These are phyloP conservation scores for Cinchona pubescens DNA, from an alignment of 257 asterid genomes.

Conservation along the genomic window DNA sequence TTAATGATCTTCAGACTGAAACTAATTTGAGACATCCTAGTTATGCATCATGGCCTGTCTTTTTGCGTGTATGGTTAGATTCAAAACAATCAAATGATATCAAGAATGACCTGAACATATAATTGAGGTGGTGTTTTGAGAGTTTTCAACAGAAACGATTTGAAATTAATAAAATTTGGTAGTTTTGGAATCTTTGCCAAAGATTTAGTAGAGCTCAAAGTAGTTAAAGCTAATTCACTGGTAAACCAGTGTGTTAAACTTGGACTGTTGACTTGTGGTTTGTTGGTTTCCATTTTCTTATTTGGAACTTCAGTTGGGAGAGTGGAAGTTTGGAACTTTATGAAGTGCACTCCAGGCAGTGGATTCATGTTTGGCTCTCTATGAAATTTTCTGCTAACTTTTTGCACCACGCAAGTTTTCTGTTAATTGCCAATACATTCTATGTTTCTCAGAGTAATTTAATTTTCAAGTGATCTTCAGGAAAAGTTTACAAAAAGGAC, in stretches of 20 bases:
- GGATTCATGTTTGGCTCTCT: neutral
- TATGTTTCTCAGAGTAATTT: neutral
- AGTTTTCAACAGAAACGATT: neutral
- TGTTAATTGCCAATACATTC: neutral
- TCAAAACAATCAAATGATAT: neutral
- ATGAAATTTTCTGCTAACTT: neutral
- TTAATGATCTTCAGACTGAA: neutral
- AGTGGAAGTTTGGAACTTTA: no score
- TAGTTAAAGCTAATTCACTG: neutral
- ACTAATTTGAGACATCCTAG: neutral
- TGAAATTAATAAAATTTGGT: neutral
- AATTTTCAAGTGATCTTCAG: constrained; percentile 17
- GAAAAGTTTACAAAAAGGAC: constrained; percentile 26
- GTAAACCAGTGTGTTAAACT: neutral
- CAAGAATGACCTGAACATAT: neutral
- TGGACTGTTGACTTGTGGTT: no score
- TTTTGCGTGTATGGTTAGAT: neutral
- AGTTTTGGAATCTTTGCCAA: neutral
- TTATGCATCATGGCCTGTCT: neutral
- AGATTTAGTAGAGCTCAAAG: neutral
- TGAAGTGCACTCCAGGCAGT: neutral
- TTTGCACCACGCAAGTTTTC: neutral
- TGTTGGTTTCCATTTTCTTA: no score
- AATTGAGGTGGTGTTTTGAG: neutral
- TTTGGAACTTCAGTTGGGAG: neutral